phyloP scores from a whole-genome alignment of 2,329 filamentous ascomycete genomes.

The Exophiala mesophila region DNA sequence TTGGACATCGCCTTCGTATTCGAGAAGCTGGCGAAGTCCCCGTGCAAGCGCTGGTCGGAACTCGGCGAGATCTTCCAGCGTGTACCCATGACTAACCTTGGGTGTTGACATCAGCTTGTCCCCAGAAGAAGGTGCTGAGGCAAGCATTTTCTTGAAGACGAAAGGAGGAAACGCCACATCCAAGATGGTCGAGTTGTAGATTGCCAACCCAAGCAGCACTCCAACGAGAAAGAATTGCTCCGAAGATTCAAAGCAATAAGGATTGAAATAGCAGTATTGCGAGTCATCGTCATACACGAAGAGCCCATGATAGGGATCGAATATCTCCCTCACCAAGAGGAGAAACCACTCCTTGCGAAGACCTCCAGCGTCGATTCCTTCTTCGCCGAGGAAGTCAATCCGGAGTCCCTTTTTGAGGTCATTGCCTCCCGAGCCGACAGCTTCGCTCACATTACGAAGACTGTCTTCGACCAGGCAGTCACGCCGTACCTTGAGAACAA shows the following conservation, averaged over 20 bases:
- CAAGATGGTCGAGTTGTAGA: conserved; percentile 91
- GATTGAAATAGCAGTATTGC: conserved; percentile 88
- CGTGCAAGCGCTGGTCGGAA: conserved; percentile 70
- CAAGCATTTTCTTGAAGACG: conserved; percentile 79
- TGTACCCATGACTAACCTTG: conserved; percentile 62
- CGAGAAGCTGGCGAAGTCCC: conserved; percentile 70
- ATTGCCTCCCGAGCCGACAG: conserved; percentile 71
- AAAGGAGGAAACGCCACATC: conserved; percentile 85
- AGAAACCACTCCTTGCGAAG: conserved; percentile 94
- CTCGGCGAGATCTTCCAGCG: conserved; percentile 75
- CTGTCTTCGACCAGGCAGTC: conserved; percentile 61
- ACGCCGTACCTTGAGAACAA: conserved; percentile 70
- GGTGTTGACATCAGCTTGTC: conserved; percentile 53
- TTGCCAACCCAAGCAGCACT: conserved; percentile 79
- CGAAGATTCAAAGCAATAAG: conserved; percentile 80
- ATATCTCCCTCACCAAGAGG: conserved; percentile 79
- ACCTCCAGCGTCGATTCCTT: conserved; percentile 85
- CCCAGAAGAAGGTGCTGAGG: conserved; percentile 63
- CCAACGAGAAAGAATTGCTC: conserved; percentile 90
- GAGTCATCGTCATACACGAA: conserved; percentile 92
- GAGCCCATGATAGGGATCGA: conserved; percentile 86
- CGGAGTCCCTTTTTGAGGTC: conserved; percentile 86
- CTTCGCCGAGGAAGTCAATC: conserved; percentile 81
- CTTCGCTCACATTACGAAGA: conserved; percentile 75
- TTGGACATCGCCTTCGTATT: conserved; percentile 80